Conservation (phyloP, 2,329 filamentous ascomycete genomes). For the Hymenoscyphus salicellus region DNA sequence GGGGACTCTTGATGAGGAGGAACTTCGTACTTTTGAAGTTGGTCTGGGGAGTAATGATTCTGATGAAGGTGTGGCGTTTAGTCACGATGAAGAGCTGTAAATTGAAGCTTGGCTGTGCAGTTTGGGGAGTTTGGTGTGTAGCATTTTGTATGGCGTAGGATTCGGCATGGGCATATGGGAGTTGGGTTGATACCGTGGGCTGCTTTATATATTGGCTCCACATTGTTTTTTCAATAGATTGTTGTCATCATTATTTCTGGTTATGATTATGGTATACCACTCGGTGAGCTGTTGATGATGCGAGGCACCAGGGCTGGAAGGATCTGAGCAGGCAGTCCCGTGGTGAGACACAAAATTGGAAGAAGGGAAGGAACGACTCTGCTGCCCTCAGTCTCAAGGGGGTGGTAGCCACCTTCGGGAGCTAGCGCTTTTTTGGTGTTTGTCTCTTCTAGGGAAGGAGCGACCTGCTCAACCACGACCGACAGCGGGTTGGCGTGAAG, state of each 20-base stretch:
- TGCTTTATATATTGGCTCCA: not conserved
- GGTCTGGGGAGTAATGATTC: not conserved
- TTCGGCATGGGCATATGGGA: not conserved
- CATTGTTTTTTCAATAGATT: not conserved
- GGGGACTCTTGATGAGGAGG: slow-evolving; percentile 62
- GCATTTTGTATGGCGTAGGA: not conserved
- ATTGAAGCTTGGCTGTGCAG: not conserved
- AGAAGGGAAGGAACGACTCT: too few relatives aligned
- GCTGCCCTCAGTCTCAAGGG: too few relatives aligned
- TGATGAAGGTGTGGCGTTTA: not conserved
- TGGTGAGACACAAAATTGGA: too few relatives aligned
- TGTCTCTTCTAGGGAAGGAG: too few relatives aligned
- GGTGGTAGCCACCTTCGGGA: too few relatives aligned
- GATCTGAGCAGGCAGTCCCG: too few relatives aligned
- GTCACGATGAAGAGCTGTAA: not conserved
- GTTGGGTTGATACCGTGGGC: not conserved
- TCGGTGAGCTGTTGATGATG: too few relatives aligned
- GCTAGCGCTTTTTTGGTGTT: too few relatives aligned
- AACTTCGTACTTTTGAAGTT: slow-evolving; percentile 47
- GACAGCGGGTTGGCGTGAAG: too few relatives aligned
- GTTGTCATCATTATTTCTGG: not conserved
- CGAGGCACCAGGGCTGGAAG: too few relatives aligned
- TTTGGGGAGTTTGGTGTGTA: not conserved
- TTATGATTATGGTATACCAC: too few relatives aligned
- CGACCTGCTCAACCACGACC: too few relatives aligned